Evolutionary conservation across 148 eudicot genomes (phyloP), one percentile per base, ranked within the genome.

Genomic region (Persicaria maculosa): DNA sequence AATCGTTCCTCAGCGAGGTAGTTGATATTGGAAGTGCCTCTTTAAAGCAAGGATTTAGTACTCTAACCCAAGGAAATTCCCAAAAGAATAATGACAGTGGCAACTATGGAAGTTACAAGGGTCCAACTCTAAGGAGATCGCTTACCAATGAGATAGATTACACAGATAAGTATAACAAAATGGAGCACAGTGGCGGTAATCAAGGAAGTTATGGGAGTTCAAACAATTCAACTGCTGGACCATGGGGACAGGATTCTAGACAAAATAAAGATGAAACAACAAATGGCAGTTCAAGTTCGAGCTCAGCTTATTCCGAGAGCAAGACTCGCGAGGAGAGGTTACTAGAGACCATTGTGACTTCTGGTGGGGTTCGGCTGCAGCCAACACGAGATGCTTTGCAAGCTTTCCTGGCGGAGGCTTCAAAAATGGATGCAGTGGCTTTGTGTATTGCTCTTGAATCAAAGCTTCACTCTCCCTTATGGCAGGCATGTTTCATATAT

Each of bases 331-430:
- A 94, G 76, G 95, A 90, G 85, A 90, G 94, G 84, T 80, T 94
- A 67, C 73, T 94, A 72, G 98, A 91, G 86, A 91, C 97, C 7
- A 90, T 94, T 83, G 98, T 91, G 72, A 91, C 98, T 48, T 83
- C 97, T 81, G 96, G 98, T 59, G 98, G 98, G 57, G 97, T 94
- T 59, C 88, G 98, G 69, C 77, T 94, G 74, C 98, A 94, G 75
- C 98, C 98, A 44, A 88, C 98, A 52, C 92, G 98, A 68, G 98
- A 94, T 88, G 96, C 87, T 40, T 84, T 94, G 61, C 95, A 94
- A 73, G 85, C 82, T 79, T 94, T 94, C 84, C 83, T 94, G 50
- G 79, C 72, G 58, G 96, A 94, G 85, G 98, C 96, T 11, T 76
- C 83, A 79, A 94, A 90, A 81, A 79, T 94, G 85, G 91, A 94